Conservation (phyloP, 2,329 filamentous ascomycete genomes). For the Camillea tinctor region DNA sequence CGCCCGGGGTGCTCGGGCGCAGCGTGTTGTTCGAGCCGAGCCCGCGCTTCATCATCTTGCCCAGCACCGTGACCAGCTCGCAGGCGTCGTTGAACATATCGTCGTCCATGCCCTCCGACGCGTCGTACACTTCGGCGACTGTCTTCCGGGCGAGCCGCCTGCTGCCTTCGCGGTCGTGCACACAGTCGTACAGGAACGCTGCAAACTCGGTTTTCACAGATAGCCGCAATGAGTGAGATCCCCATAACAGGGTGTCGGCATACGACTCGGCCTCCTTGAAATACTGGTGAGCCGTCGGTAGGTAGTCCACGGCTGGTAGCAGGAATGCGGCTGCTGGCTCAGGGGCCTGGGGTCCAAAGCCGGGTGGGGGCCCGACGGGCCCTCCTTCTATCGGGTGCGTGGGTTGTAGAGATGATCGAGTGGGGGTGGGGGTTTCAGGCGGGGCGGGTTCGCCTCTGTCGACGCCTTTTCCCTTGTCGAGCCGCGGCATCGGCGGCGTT, state of each 20-base stretch:
- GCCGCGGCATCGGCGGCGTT: conserved; percentile 18
- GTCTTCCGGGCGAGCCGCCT: conserved; percentile 76
- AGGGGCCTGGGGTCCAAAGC: conserved; percentile 42
- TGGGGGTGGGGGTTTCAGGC: conserved; percentile 40
- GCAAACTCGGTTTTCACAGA: conserved; percentile 91
- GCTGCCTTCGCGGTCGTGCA: conserved; percentile 76
- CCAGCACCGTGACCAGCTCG: conserved; percentile 80
- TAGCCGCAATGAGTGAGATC: conserved; percentile 84
- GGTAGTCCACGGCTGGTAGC: conserved; percentile 75
- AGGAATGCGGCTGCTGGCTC: conserved; percentile 68
- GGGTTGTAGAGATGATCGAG: conserved; percentile 46
- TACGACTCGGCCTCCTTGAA: conserved; percentile 76
- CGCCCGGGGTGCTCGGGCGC: conserved; percentile 11
- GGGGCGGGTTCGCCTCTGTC: conserved; percentile 43
- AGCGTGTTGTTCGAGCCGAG: conserved; percentile 36
- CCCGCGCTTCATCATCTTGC: conserved; percentile 83
- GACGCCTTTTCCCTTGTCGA: conserved; percentile 50
- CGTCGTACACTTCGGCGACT: conserved; percentile 87
- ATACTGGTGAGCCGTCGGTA: conserved; percentile 75
- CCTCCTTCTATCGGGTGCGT: conserved; percentile 55
- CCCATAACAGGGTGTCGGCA: conserved; percentile 74
- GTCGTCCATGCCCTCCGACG: conserved; percentile 89
- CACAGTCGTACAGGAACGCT: conserved; percentile 90
- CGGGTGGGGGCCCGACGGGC: conserved; percentile 56
- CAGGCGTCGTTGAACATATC: conserved; percentile 93